phyloP scores from a whole-genome alignment of 148 eudicot species.

The Fagopyrum tataricum region DNA sequence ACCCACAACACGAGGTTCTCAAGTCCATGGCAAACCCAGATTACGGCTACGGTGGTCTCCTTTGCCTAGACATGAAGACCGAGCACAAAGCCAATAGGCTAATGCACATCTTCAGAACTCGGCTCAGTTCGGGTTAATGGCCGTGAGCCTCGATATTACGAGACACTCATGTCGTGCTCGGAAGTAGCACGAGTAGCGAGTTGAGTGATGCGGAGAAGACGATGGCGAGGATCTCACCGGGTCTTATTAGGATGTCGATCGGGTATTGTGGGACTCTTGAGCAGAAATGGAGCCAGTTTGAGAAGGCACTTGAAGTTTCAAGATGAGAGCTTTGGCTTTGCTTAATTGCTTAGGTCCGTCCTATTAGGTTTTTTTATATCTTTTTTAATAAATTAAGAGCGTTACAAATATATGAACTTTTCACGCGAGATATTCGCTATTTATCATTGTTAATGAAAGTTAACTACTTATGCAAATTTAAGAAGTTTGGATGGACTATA shows the following conservation, averaged over 20 bases:
- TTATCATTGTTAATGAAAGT: no score
- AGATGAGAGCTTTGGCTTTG: slow-evolving; percentile 44
- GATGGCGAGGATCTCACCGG: slow-evolving; percentile 78
- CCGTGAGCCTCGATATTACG: slow-evolving; percentile 89
- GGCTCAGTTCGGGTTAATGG: slow-evolving; percentile 85
- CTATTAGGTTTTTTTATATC: no score
- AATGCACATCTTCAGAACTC: slow-evolving; percentile 72
- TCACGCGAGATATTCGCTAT: no score
- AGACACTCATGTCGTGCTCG: slow-evolving; percentile 95
- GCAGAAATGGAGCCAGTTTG: slow-evolving; percentile 83
- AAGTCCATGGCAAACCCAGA: slow-evolving; percentile 50
- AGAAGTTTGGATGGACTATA: no score
- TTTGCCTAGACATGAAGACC: slow-evolving; percentile 82
- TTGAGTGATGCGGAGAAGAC: slow-evolving; percentile 66
- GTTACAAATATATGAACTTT: no score
- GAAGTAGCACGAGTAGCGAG: slow-evolving; percentile 89
- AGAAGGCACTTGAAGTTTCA: slow-evolving; percentile 60
- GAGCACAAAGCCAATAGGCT: slow-evolving; percentile 66
- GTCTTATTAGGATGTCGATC: slow-evolving; percentile 79
- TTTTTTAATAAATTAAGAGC: no score
- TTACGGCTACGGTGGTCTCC: slow-evolving; percentile 81
- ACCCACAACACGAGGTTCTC: slow-evolving; percentile 61
- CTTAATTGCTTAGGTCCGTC: slow-evolving; percentile 16
- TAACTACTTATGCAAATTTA: no score
- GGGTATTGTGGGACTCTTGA: slow-evolving; percentile 84